Percentiles rank a stretch among this genome's conserved stretches.
Evolutionary conservation across 192 early-diverging fungal genomes (phyloP).

Genomic region (Coemansia sp.): DNA sequence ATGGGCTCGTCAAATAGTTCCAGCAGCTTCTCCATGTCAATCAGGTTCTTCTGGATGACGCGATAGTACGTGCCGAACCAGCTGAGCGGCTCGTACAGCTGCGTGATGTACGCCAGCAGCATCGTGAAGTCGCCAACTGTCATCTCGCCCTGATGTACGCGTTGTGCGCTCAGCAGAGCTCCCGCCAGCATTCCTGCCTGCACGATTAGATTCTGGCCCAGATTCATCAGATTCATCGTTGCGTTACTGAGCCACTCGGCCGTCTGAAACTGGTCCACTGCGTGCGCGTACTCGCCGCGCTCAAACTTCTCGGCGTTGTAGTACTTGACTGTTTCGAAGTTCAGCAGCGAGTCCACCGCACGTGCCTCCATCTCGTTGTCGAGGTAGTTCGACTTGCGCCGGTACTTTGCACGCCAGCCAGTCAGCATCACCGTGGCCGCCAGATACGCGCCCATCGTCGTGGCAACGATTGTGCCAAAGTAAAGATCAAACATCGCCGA

Average conservation of each 20-base stretch:
- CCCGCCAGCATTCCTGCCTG: conserved; percentile 80
- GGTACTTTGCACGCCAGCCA: conserved; percentile 83
- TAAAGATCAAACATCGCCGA: conserved; percentile 64
- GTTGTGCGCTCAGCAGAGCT: conserved; percentile 78
- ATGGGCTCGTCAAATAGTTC: conserved; percentile 63
- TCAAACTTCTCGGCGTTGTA: conserved; percentile 91
- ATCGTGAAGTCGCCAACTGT: conserved; percentile 84
- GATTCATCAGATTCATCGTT: conserved; percentile 79
- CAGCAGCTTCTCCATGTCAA: conserved; percentile 98
- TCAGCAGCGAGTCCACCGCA: conserved; percentile 91
- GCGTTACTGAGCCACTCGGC: conserved; percentile 82
- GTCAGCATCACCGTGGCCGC: conserved; percentile 79
- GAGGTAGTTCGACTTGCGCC: conserved; percentile 78
- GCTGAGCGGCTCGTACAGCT: conserved; percentile 86
- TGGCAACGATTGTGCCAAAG: conserved; percentile 81
- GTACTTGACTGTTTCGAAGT: conserved; percentile 99
- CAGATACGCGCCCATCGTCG: conserved; percentile 88
- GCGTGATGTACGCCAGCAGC: conserved; percentile 84
- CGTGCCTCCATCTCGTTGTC: conserved; percentile 84
- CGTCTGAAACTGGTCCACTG: conserved; percentile 74
- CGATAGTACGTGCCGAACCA: conserved; percentile 96
- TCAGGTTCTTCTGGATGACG: conserved; percentile 87
- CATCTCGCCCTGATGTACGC: conserved; percentile 70
- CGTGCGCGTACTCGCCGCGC: conserved; percentile 71
- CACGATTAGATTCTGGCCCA: conserved; percentile 85